Percentiles rank a stretch among this genome's conserved stretches.
Evolutionary conservation across 2,329 filamentous ascomycete genomes (phyloP).

Genomic region (Magnaporthales sp.): DNA sequence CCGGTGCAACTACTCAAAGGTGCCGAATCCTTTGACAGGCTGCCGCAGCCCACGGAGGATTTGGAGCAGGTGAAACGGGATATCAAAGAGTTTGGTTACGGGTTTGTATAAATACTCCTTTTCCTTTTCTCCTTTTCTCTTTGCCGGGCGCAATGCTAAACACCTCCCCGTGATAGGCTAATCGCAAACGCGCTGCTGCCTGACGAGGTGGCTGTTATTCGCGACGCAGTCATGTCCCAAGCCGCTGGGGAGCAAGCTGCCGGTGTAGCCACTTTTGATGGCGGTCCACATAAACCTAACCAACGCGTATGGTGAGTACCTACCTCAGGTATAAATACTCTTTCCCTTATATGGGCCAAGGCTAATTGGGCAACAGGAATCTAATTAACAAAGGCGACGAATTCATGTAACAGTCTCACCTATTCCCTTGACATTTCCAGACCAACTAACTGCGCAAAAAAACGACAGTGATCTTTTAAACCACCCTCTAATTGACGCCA

Average conservation of each 20-base stretch:
- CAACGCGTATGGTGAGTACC: background rate
- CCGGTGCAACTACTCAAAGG: background rate
- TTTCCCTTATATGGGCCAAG: background rate
- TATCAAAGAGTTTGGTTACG: background rate
- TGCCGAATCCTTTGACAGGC: background rate
- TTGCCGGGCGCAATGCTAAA: too few relatives aligned
- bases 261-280: background rate
- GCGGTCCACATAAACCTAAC: background rate
- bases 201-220: background rate
- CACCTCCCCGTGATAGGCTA: background rate
- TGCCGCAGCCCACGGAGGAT: background rate
- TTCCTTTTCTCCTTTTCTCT: too few relatives aligned
- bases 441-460: background rate
- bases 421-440: background rate
- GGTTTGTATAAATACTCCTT: background rate
- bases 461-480: background rate
- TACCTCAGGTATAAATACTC: background rate
- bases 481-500: background rate
- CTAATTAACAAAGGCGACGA: background rate
- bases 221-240: background rate
- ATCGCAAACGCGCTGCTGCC: background rate
- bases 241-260: background rate
- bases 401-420: background rate
- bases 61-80: background rate
- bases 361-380: background rate